Evolutionary conservation across 441 rosid genomes (phyloP), one percentile per base, ranked within the genome.

Genomic region (Populus trichocarpa): DNA sequence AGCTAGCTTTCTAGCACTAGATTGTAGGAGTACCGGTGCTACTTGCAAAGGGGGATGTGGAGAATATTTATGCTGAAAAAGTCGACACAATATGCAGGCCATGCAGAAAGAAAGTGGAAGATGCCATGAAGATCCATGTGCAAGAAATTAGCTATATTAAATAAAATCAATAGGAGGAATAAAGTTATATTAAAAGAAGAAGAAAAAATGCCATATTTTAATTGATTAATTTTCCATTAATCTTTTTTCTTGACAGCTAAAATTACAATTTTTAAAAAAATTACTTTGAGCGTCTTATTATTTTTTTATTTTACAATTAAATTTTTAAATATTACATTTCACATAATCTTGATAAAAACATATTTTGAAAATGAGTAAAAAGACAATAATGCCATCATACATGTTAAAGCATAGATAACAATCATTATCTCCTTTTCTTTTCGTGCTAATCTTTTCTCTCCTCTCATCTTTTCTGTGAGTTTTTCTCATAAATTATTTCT

Each of bases 11-110:
- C 32, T 71, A 46, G 61, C n/a, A 50, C 61, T 26, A 28, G 61
- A 22, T 61, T 61, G 53, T 9, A 59, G 67, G 11, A 12, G 69
- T 23, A 12, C 33, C 59, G 72, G 40, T 66, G 79, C 61, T 36
- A 71, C 69, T 79, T 40, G 77, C 23, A 59, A 30, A 28, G 42
- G 32, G 32, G 71, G 36, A 72, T 53, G 61, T 18, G 75, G 25
- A 57, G 79, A 33, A 76, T 69, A 69, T 69, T 53, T 76, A 69
- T 69, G 73, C 38, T 69, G 73, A 30, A 76, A 33, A 76, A 76
- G 73, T 69, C 14, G 38, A 8, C 28, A 3, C 61, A 4, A 53
- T 73, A 8, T 38, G 50, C 59, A 65, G 38, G 64, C 71, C 77
- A 66, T 75, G 71, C 71, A 75, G 42, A 75, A 65, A 74, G n/a